Evolutionary conservation across 148 eudicot genomes (phyloP).

Genomic region (Rhododendron henanense): DNA sequence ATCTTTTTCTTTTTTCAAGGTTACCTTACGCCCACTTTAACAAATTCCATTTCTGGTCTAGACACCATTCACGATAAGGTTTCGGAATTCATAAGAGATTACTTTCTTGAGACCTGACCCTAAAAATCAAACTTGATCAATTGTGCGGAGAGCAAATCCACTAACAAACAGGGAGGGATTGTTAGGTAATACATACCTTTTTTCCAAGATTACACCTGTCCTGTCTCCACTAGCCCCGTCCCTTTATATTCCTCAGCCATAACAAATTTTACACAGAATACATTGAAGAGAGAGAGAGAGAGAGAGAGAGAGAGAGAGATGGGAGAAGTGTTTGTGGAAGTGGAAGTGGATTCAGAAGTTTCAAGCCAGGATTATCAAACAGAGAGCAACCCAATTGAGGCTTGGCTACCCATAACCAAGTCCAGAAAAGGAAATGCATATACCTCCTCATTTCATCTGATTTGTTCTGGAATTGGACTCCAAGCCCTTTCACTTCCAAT

Average conservation of each 20-base stretch:
- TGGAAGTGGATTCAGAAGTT: not conserved
- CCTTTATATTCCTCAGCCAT: not conserved
- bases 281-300: not conserved
- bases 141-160: too few species aligned
- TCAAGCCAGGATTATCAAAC: not conserved
- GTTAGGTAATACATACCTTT: not conserved
- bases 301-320: not conserved
- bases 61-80: too few species aligned
- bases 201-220: not conserved
- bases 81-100: too few species aligned
- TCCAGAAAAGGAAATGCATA: constrained; percentile 39
- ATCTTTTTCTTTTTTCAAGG: too few species aligned
- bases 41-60: too few species aligned
- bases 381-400: constrained; percentile 23
- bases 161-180: too few species aligned
- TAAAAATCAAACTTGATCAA: too few species aligned
- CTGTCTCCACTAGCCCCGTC: not conserved
- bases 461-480: constrained; percentile 45
- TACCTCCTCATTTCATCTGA: constrained; percentile 32
- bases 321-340: constrained; percentile 1
- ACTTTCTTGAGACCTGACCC: too few species aligned
- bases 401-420: constrained; percentile 53
- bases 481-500: constrained; percentile 40
- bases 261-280: not conserved
- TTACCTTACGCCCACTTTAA: too few species aligned